Conservation (phyloP, 2,329 filamentous ascomycete genomes). For the Diaporthe vaccinii region DNA sequence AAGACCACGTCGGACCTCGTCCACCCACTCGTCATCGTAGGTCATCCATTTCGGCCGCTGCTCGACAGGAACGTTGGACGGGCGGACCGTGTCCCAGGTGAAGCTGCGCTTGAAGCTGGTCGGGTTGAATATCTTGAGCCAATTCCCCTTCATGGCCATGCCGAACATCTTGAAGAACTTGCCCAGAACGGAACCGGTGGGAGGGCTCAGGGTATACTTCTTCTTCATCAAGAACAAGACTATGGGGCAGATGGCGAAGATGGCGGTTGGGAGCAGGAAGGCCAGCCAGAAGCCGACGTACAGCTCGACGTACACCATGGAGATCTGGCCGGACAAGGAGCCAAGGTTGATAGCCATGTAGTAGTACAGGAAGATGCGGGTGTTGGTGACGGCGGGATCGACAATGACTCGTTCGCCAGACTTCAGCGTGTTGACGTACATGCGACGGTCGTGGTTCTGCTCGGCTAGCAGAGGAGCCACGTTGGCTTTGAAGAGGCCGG, state of each 20-base stretch:
- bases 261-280: slow-evolving; percentile 75
- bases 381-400: slow-evolving; percentile 77
- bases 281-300: slow-evolving; percentile 83
- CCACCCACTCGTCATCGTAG: slow-evolving; percentile 87
- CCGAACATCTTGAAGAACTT: slow-evolving; percentile 73
- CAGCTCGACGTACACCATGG: slow-evolving; percentile 80
- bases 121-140: slow-evolving; percentile 36
- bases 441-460: slow-evolving; percentile 72
- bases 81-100: slow-evolving; percentile 78
- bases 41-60: slow-evolving; percentile 80
- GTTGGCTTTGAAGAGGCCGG: slow-evolving; percentile 86
- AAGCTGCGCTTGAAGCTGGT: slow-evolving; percentile 62
- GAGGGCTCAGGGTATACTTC: slow-evolving; percentile 70
- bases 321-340: slow-evolving; percentile 72
- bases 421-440: slow-evolving; percentile 66
- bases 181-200: slow-evolving; percentile 75
- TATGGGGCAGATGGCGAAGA: slow-evolving; percentile 74
- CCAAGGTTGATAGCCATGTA: slow-evolving; percentile 79
- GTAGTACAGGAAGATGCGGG: slow-evolving; percentile 76
- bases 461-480: slow-evolving; percentile 80
- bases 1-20: slow-evolving; percentile 79
- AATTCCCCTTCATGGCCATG: slow-evolving; percentile 60
- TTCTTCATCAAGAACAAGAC: slow-evolving; percentile 72
- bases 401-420: slow-evolving; percentile 78
- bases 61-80: slow-evolving; percentile 69